These are phyloP conservation scores for Trichoderma asperelloides DNA, from an alignment of 495 filamentous ascomycete species.

Conservation along the genomic window DNA sequence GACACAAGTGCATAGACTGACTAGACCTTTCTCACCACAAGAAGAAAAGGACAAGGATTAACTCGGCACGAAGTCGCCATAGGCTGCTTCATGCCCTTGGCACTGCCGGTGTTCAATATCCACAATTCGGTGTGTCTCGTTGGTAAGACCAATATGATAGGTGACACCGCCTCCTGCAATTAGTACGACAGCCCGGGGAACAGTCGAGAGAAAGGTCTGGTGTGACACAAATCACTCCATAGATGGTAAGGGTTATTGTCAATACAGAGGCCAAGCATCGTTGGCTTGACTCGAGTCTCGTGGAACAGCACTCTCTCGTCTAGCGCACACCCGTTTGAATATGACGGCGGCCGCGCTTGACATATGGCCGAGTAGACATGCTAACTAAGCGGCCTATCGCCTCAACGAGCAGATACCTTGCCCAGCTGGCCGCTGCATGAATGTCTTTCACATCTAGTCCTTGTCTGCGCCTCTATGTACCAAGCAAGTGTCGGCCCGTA, in stretches of 20 bases:
- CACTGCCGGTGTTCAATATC: not conserved
- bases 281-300: not conserved
- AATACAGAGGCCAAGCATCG: not conserved
- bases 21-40: not conserved
- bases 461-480: too few species aligned
- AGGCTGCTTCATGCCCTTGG: not conserved
- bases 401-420: too few species aligned
- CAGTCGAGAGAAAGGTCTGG: not conserved
- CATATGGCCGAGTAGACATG: too few species aligned
- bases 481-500: not conserved
- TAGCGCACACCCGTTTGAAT: not conserved
- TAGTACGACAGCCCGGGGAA: not conserved
- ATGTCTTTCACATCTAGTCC: too few species aligned
- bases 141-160: not conserved
- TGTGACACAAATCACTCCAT: not conserved
- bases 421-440: too few species aligned
- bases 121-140: not conserved
- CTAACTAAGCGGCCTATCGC: too few species aligned
- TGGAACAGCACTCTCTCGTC: not conserved
- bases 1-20: not conserved
- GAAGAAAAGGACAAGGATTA: not conserved
- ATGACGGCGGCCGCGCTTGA: too few species aligned
- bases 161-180: not conserved
- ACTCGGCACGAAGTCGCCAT: not conserved
- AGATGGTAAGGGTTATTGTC: not conserved